Evolutionary conservation across 1,139 yeast genomes (phyloP).

Genomic region (Suhomyces maxii): DNA sequence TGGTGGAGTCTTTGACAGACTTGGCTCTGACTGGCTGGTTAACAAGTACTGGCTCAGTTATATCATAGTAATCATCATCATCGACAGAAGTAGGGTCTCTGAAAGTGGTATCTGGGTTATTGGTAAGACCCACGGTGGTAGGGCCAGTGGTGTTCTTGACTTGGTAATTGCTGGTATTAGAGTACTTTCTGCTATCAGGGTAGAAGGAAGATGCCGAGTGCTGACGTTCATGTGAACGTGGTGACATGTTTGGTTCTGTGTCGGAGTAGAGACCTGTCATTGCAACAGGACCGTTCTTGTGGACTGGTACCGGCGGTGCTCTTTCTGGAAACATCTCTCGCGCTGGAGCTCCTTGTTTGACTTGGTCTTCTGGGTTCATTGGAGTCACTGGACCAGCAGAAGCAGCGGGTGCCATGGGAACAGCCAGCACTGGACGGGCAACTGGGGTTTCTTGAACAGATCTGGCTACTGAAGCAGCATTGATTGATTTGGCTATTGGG

Average conservation of each 20-base stretch:
- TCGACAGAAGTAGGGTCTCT: constrained; percentile 6
- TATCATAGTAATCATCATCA: constrained; percentile 42
- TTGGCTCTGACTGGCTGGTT: constrained; percentile 34
- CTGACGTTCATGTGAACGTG: not conserved
- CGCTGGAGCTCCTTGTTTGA: not conserved
- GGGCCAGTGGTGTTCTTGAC: constrained; percentile 6
- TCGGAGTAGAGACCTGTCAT: not conserved
- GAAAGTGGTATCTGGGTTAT: not conserved
- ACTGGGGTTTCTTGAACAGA: too few relatives aligned
- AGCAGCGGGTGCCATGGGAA: too few relatives aligned
- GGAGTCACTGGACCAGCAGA: too few relatives aligned
- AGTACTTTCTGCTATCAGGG: constrained; percentile 8
- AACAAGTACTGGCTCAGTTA: constrained; percentile 38
- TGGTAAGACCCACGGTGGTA: not conserved
- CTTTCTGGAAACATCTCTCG: not conserved
- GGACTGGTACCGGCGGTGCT: not conserved
- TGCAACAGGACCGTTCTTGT: not conserved
- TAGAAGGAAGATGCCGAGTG: constrained; percentile 7
- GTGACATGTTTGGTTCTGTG: not conserved
- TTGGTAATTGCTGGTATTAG: constrained; percentile 4
- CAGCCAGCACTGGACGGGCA: too few relatives aligned
- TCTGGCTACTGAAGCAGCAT: too few relatives aligned
- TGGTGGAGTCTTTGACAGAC: constrained; percentile 37
- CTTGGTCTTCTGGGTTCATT: not conserved
- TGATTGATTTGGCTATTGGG: too few relatives aligned